phyloP scores from a whole-genome alignment of 1,284 basidiomycete species.

The Moniliophthora roreri region DNA sequence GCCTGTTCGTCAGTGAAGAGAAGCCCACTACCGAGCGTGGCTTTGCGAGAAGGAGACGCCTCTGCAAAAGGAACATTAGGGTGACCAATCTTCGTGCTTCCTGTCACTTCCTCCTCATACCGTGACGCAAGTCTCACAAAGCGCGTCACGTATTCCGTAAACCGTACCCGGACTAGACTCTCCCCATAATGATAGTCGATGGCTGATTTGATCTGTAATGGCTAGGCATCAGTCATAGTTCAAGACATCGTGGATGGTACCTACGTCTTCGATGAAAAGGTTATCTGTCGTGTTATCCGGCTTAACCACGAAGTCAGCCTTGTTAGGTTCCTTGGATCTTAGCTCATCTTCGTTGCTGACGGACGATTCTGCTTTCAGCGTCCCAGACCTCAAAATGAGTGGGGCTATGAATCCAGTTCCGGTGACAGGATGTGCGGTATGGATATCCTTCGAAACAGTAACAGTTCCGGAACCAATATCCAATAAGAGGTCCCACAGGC shows the following conservation, averaged over 20 bases:
- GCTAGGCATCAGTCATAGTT: not conserved
- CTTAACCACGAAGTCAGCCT: conserved; percentile 50
- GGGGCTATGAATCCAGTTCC: conserved; percentile 25
- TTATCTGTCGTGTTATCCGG: conserved; percentile 71
- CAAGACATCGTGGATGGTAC: conserved; percentile 27
- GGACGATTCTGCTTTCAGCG: conserved; percentile 61
- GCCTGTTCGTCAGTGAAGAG: conserved; percentile 65
- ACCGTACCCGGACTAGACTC: conserved; percentile 71
- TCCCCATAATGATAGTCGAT: conserved; percentile 81
- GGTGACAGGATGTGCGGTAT: conserved; percentile 52
- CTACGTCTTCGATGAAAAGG: conserved; percentile 89
- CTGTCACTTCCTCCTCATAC: conserved; percentile 75
- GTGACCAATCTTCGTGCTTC: conserved; percentile 66
- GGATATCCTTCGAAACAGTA: conserved; percentile 84
- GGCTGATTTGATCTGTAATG: conserved; percentile 58
- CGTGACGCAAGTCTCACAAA: conserved; percentile 77
- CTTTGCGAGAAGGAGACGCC: conserved; percentile 24
- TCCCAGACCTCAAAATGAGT: conserved; percentile 52
- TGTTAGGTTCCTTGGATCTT: conserved; percentile 25
- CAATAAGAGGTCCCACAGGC: conserved; percentile 90
- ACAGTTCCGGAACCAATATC: conserved; percentile 87
- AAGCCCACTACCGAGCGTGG: conserved; percentile 64
- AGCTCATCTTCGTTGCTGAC: conserved; percentile 63
- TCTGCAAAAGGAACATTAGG: conserved; percentile 42
- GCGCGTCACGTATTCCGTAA: conserved; percentile 73